Conservation (phyloP, 2,329 filamentous ascomycete genomes). For the Pseudocercospora fuligena region DNA sequence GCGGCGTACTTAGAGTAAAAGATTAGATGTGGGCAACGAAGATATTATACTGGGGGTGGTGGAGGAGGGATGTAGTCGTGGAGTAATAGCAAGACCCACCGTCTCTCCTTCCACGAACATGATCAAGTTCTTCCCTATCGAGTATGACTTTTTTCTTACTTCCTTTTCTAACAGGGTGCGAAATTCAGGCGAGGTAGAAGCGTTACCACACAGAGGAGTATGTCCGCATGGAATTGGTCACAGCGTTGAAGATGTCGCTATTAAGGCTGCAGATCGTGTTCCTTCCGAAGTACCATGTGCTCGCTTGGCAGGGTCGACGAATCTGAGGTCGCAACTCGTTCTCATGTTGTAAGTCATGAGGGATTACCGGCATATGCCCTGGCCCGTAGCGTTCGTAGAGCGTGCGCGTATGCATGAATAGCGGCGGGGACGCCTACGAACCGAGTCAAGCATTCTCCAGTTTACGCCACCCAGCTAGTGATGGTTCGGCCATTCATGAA, state of each 20-base stretch:
- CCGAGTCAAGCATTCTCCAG: conserved; percentile 7
- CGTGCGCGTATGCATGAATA: neutral
- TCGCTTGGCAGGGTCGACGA: neutral
- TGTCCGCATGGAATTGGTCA: neutral
- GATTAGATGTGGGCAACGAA: neutral
- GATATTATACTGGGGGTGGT: neutral
- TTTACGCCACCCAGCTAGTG: conserved; percentile 2
- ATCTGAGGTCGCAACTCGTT: neutral
- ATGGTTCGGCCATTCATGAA: neutral
- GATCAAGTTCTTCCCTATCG: neutral
- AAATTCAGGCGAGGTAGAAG: neutral
- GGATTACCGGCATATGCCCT: conserved; percentile 11
- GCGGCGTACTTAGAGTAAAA: neutral
- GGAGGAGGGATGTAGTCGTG: neutral
- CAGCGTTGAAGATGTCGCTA: neutral
- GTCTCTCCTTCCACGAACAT: conserved; percentile 5
- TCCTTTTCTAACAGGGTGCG: neutral
- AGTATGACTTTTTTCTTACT: neutral
- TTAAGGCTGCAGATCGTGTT: neutral
- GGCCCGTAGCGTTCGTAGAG: conserved; percentile 5
- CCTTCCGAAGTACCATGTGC: neutral
- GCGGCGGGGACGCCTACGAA: neutral
- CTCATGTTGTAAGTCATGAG: neutral
- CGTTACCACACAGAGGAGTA: neutral
- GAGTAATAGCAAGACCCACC: conserved; percentile 2